Evolutionary conservation across 257 asterid species (phyloP).

Genomic region (Galeopsis tetrahit): DNA sequence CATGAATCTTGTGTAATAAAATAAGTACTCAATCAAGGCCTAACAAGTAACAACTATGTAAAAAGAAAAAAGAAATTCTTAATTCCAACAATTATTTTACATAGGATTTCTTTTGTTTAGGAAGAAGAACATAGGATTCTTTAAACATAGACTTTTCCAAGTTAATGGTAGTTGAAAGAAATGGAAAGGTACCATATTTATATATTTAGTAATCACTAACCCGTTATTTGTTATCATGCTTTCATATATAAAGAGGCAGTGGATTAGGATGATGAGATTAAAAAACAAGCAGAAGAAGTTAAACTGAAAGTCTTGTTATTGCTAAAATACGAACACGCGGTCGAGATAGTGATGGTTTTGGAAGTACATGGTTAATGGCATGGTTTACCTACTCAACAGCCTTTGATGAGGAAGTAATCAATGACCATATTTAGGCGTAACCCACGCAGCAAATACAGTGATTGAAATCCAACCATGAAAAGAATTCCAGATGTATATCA

Average conservation of each 20-base stretch:
- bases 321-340: conserved; percentile 16
- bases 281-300: not conserved
- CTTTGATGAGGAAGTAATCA: conserved; percentile 34
- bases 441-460: conserved; percentile 19
- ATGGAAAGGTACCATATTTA: conserved; percentile 1
- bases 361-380: conserved; percentile 20
- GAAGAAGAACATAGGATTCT: not conserved
- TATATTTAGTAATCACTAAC: not conserved
- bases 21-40: not conserved
- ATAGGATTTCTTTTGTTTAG: not conserved
- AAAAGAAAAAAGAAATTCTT: not conserved
- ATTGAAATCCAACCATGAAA: not conserved
- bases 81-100: not conserved
- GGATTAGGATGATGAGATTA: not conserved
- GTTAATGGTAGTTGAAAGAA: conserved; percentile 25
- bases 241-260: conserved; percentile 12
- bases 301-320: conserved; percentile 20
- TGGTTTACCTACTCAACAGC: conserved; percentile 34
- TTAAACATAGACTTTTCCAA: conserved; percentile 1
- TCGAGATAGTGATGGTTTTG: conserved; percentile 25
- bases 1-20: not conserved
- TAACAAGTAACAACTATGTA: not conserved
- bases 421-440: conserved; percentile 36
- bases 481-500: not conserved
- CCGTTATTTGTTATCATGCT: not conserved